Evolutionary conservation across 169 alveolate species (phyloP).

Genomic region (Plasmodium knowlesi): DNA sequence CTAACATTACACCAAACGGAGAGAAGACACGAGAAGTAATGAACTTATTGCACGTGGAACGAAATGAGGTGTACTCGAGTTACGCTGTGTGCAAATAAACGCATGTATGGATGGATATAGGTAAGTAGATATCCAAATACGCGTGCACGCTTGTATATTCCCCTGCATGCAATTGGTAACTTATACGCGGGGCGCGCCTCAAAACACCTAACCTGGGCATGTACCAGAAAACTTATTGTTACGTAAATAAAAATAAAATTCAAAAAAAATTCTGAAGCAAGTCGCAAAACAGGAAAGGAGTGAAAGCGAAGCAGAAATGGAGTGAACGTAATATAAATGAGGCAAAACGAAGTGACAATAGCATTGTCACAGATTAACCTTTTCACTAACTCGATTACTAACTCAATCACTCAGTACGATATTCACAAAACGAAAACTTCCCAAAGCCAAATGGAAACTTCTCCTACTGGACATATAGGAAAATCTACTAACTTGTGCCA

Average conservation of each 20-base stretch:
- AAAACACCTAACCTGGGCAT: background rate
- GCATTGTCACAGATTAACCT: too few species aligned
- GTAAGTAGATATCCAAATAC: background rate
- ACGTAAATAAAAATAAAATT: background rate
- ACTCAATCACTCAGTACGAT: background rate
- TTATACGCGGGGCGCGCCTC: background rate
- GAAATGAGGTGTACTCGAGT: background rate
- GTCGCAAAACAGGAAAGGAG: background rate
- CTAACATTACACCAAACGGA: background rate
- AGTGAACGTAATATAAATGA: background rate
- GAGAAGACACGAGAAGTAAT: background rate
- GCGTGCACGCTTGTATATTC: background rate
- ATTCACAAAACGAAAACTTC: background rate
- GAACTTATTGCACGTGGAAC: background rate
- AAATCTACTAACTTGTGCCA: background rate
- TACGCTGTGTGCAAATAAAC: background rate
- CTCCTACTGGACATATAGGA: background rate
- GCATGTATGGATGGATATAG: background rate
- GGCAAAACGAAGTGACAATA: background rate
- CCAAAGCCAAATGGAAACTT: background rate
- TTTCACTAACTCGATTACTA: background rate
- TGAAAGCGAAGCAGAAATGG: background rate
- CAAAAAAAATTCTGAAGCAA: background rate
- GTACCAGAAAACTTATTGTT: background rate
- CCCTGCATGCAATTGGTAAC: background rate